phyloP scores from a whole-genome alignment of 2,329 filamentous ascomycete species.

The Nigrograna mackinnonii region DNA sequence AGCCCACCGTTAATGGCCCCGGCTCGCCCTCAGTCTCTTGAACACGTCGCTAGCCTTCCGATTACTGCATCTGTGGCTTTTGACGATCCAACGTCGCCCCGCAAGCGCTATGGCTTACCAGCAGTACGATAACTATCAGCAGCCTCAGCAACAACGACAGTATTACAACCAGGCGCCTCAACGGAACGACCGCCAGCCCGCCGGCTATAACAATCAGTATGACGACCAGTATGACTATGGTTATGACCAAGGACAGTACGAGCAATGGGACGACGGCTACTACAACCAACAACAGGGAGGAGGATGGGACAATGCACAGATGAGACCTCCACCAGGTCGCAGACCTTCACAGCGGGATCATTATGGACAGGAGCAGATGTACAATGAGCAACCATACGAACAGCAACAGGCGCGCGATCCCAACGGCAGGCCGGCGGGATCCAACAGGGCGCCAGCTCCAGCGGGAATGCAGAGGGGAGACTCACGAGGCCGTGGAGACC shows the following conservation, averaged over 20 bases:
- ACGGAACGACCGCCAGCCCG: constrained; percentile 27
- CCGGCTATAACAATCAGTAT: constrained; percentile 31
- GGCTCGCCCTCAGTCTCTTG: constrained; percentile 13
- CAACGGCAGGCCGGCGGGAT: constrained; percentile 20
- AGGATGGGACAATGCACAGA: constrained; percentile 27
- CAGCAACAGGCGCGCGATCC: constrained; percentile 30
- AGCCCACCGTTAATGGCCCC: constrained; percentile 21
- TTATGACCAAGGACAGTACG: constrained; percentile 36
- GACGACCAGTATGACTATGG: constrained; percentile 33
- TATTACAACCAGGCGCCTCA: constrained; percentile 33
- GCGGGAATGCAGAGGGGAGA: constrained; percentile 14
- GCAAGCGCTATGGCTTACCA: constrained; percentile 44
- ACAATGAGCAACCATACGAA: constrained; percentile 25
- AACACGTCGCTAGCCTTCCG: constrained; percentile 21
- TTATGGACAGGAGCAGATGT: constrained; percentile 29
- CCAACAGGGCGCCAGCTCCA: constrained; percentile 5
- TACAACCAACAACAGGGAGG: constrained; percentile 32
- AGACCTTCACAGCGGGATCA: constrained; percentile 21
- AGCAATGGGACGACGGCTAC: constrained; percentile 39
- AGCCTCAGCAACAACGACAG: constrained; percentile 32
- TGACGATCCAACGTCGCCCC: constrained; percentile 17
- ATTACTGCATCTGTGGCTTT: constrained; percentile 20
- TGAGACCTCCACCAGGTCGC: constrained; percentile 11
- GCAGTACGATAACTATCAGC: constrained; percentile 38
- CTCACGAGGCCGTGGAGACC: constrained; percentile 23